Percentiles rank a stretch among this genome's conserved stretches.
phyloP scores from a whole-genome alignment of 352 stramenopile genomes.

The Phytophthora idaei region DNA sequence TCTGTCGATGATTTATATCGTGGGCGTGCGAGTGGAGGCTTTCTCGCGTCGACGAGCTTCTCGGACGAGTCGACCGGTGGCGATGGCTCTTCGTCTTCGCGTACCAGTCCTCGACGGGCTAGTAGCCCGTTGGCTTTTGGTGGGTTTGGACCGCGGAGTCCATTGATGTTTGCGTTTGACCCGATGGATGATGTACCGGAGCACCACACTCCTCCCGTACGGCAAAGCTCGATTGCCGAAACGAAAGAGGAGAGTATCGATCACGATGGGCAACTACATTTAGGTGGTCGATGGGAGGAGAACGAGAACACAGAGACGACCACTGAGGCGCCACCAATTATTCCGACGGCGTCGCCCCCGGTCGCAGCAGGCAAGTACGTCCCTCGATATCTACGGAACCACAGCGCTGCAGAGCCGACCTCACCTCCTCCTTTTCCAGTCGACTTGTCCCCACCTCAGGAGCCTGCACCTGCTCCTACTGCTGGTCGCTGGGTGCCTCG shows the following conservation, averaged over 20 bases:
- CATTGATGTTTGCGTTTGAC: constrained; percentile 82
- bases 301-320: constrained; percentile 19
- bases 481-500: constrained; percentile 58
- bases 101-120: constrained; percentile 55
- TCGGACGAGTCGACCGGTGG: constrained; percentile 62
- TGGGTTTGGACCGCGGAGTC: constrained; percentile 69
- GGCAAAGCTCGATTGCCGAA: constrained; percentile 24
- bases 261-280: constrained; percentile 30
- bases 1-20: constrained; percentile 67
- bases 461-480: constrained; percentile 42
- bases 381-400: constrained; percentile 75
- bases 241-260: constrained; percentile 35
- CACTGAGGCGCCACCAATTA: constrained; percentile 40
- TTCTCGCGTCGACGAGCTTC: constrained; percentile 56
- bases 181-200: constrained; percentile 70
- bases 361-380: constrained; percentile 72
- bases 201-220: constrained; percentile 26
- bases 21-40: constrained; percentile 41
- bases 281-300: constrained; percentile 30
- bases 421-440: constrained; percentile 43
- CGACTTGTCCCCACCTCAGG: constrained; percentile 43
- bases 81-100: constrained; percentile 42
- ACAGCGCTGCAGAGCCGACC: constrained; percentile 48
- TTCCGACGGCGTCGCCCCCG: constrained; percentile 63
- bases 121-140: constrained; percentile 65